Conservation (phyloP, 257 asterid species). For the Solanum tarapatanum region DNA sequence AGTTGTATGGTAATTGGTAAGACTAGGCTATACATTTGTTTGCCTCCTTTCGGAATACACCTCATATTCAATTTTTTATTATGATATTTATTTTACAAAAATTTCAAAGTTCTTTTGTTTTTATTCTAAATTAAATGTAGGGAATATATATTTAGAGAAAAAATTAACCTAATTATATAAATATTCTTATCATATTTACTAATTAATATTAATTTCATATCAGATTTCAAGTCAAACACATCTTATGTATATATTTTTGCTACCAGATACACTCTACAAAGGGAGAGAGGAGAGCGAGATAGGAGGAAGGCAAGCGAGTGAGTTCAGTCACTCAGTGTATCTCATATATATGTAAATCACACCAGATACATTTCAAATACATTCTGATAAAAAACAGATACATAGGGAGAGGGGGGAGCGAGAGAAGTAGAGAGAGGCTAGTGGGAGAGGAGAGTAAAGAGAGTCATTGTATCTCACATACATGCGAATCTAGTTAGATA, state of each 20-base stretch:
- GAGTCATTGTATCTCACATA: background rate
- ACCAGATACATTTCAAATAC: background rate
- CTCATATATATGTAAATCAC: background rate
- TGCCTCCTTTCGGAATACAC: background rate
- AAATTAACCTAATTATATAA: too few species aligned
- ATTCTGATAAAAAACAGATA: too few species aligned
- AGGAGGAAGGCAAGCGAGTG: background rate
- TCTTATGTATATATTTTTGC: background rate
- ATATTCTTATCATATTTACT: background rate
- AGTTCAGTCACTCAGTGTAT: background rate
- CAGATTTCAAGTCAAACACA: too few species aligned
- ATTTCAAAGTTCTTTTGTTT: background rate
- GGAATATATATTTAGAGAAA: background rate
- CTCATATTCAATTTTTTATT: background rate
- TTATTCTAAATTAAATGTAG: background rate
- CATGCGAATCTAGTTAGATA: background rate
- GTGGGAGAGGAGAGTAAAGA: background rate
- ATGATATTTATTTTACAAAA: too few species aligned
- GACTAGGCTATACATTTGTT: background rate
- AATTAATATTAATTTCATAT: background rate
- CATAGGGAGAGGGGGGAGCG: background rate
- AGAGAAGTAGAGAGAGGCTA: background rate
- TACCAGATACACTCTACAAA: background rate
- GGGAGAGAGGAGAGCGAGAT: background rate
- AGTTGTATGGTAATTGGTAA: background rate